Evolutionary conservation across 139 green algal species (phyloP), one percentile per base, ranked within the genome.

Genomic region (Chloropicon primus): DNA sequence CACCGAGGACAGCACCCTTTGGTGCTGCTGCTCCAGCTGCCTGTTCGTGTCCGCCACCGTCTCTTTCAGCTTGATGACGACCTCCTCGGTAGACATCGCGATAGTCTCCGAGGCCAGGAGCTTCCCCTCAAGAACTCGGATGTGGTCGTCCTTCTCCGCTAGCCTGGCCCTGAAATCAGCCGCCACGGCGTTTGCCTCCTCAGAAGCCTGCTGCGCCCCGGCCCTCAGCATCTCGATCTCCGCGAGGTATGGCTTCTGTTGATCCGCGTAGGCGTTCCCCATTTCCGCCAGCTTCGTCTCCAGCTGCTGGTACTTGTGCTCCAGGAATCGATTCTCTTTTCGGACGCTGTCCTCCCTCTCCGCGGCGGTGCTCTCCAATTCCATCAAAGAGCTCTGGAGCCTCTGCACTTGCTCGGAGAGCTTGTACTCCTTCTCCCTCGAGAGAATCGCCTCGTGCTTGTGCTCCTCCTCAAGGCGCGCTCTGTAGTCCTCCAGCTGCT

Each of bases 1-100:
- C 41, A 62, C 41, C 41, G 41, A 5, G 10, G 27, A 27, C 75
- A 88, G 29, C 74, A 84, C 78, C 26, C 72, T 53, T 75, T 82
- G 75, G 75, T 77, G 79, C 77, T 76, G 78, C 71, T 80, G 72
- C 77, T n/a, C 73, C 21, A 72, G 53, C 24, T 25, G 41, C 21
- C 2, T 53, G 28, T 77, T 24, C 71, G 5, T 27, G 41, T 62
- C 2, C 1, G 26, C 25, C 78, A 53, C 22, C 72, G 24, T 29
- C 28, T 53, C 77, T 3, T 23, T 72, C 62, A 17, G 54, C 21
- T 74, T 27, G 54, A 1, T 24, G 2, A 26, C 54, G 25, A 71
- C n/a, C 77, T 54, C 24, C 54, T 25, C 75, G 2, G 76, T 27
- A 1, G 72, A 54, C 71, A 78, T 78, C 73, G 79, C 75, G 28